These are phyloP conservation scores for Argentina anserina DNA, from an alignment of 306 rosid genomes.

Conservation along the genomic window DNA sequence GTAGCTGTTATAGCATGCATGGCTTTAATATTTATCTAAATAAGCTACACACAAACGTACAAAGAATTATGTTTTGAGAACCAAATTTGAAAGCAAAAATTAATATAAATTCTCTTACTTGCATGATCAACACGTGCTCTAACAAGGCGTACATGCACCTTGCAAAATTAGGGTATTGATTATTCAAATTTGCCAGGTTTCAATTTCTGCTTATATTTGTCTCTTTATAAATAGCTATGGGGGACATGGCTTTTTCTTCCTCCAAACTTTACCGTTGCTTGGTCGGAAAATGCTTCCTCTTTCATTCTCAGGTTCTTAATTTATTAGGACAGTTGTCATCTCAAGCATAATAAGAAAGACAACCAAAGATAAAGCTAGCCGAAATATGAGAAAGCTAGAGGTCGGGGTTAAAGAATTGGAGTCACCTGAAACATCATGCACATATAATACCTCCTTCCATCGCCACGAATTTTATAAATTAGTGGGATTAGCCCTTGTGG, in stretches of 20 bases:
- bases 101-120: neutral
- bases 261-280: constrained; percentile 2
- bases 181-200: neutral
- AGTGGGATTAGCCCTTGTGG: constrained; percentile 15
- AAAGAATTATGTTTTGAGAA: neutral
- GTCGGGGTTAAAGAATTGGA: neutral
- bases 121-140: constrained; percentile 11
- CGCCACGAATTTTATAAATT: neutral
- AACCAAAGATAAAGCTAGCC: constrained; percentile 4
- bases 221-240: neutral
- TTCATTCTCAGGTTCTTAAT: constrained; percentile 4
- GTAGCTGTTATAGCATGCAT: neutral
- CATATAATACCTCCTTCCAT: constrained; percentile 12
- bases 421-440: constrained; percentile 10
- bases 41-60: neutral
- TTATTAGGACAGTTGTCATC: neutral
- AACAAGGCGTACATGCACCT: constrained; percentile 13
- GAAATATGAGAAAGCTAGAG: neutral
- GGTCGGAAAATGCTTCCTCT: neutral
- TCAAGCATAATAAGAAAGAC: constrained; percentile 6
- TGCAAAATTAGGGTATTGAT: neutral
- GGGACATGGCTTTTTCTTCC: constrained; percentile 15
- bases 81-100: neutral
- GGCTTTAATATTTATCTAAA: neutral
- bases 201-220: neutral